These are phyloP conservation scores for Tetrahymena borealis DNA, from an alignment of 73 alveolate species.

Conservation along the genomic window DNA sequence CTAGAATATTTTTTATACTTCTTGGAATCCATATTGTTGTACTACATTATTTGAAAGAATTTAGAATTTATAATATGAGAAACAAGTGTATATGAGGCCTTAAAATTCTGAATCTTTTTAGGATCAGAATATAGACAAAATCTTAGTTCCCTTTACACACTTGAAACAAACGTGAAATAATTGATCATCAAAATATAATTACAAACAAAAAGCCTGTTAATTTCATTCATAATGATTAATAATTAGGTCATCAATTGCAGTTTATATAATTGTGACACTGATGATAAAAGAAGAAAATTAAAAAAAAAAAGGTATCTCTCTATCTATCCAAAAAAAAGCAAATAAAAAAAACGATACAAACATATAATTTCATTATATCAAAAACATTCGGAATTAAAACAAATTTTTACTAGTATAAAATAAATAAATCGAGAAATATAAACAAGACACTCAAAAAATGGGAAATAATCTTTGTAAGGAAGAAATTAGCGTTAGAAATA, in stretches of 20 bases:
- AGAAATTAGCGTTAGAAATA: not conserved
- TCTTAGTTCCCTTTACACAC: not conserved
- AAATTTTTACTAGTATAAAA: not conserved
- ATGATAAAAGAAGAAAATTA: not conserved
- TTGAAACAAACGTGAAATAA: not conserved
- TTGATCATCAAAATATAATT: not conserved
- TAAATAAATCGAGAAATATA: not conserved
- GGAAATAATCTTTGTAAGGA: not conserved
- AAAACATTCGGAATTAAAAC: not conserved
- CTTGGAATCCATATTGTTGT: too few species aligned
- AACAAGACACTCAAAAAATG: not conserved
- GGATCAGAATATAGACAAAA: not conserved
- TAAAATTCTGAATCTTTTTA: not conserved
- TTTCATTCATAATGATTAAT: not conserved
- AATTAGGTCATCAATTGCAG: not conserved
- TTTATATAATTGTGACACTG: not conserved
- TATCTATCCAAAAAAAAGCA: not conserved
- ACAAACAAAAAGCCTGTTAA: not conserved
- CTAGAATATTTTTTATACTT: too few species aligned
- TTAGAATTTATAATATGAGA: not conserved
- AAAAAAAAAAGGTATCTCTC: not conserved
- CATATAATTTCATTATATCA: not conserved
- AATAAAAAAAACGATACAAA: not conserved
- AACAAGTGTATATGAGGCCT: not conserved
- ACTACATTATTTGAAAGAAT: too few species aligned